Base-by-base conservation (phyloP, 768 basidiomycete species). In the Termitomyces sp. region DNA sequence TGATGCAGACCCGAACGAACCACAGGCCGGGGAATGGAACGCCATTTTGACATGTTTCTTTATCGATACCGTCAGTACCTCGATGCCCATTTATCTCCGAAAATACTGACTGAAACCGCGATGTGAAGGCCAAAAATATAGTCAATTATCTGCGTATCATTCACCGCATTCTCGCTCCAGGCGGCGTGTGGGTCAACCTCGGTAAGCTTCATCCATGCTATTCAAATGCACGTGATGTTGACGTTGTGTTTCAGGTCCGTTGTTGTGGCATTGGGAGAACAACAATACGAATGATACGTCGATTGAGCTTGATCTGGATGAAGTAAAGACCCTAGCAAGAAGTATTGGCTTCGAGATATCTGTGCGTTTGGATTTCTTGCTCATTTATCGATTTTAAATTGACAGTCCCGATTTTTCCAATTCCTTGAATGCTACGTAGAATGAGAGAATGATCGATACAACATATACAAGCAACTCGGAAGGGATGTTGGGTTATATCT, bases 201-300 rank as follows among this genome's bases (percentile, higher is more conserved):
- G 90, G 87, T 86, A 56, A 9, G 75, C 8, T 8, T 54, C 30
- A 53, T 41, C 45, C n/a, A 8, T 31, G n/a, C 26, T 11, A 14
- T 28, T 40, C n/a, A 26, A 28, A 30, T 30, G 38, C 23, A 47
- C 50, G 21, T 38, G 31, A 44, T 17, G 12, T 31, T 37, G 49
- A 21, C 33, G 11, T 6, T 28, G 6, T 7, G 14, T 44, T 40
- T 5, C 9, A 87, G 94, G 95, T 3, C 96, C 96, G 0, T 73
- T 96, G 1, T 72, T 98, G n/a, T 98, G 96, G 95, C 96, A 98
- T 68, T 98, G 86, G 70, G 95, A 98, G 66, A 95, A 96, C 70
- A 94, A 91, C 66, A 78, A 68, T 54, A 82, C 84, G 42, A 83
- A 85, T 60, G 92, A 96, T 60, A 79, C 84, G 0, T 93, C 91